phyloP scores from a whole-genome alignment of 306 rosid species.

The Lathyrus sativus region DNA sequence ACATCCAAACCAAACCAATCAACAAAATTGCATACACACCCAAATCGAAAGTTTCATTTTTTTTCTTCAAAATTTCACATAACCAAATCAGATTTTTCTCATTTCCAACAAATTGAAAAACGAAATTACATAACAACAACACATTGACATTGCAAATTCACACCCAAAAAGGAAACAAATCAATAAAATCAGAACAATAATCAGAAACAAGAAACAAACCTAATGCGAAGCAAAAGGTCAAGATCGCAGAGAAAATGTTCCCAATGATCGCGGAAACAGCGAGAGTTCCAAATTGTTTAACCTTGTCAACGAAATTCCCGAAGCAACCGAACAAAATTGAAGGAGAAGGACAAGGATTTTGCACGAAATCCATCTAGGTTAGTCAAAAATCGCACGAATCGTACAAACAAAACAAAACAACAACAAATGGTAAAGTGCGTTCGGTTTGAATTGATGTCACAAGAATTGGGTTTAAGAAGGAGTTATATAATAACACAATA shows the following conservation, averaged over 20 bases:
- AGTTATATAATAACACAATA: not conserved
- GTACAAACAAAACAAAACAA: constrained; percentile 11
- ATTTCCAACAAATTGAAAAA: constrained; percentile 1
- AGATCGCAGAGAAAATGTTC: constrained; percentile 91
- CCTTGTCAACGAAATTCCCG: constrained; percentile 65
- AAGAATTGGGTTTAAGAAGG: constrained; percentile 46
- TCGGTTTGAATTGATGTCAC: constrained; percentile 34
- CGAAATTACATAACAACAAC: not conserved
- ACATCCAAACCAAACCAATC: constrained; percentile 18
- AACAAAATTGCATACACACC: constrained; percentile 36
- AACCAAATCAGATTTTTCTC: constrained; percentile 9
- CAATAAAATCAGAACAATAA: not conserved
- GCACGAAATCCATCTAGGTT: constrained; percentile 64
- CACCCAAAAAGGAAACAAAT: constrained; percentile 23
- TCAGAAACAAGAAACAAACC: constrained; percentile 48
- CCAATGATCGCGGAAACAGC: constrained; percentile 80
- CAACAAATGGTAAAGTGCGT: constrained; percentile 18
- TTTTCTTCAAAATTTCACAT: not conserved
- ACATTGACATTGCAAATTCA: constrained; percentile 37
- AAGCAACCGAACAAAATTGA: constrained; percentile 52
- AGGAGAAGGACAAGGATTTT: constrained; percentile 59
- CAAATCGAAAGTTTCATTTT: constrained; percentile 22
- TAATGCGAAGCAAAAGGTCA: constrained; percentile 94
- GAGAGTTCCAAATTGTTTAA: constrained; percentile 58
- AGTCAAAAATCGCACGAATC: constrained; percentile 32